Conservation (phyloP, 306 rosid species). For the Trifolium repens region DNA sequence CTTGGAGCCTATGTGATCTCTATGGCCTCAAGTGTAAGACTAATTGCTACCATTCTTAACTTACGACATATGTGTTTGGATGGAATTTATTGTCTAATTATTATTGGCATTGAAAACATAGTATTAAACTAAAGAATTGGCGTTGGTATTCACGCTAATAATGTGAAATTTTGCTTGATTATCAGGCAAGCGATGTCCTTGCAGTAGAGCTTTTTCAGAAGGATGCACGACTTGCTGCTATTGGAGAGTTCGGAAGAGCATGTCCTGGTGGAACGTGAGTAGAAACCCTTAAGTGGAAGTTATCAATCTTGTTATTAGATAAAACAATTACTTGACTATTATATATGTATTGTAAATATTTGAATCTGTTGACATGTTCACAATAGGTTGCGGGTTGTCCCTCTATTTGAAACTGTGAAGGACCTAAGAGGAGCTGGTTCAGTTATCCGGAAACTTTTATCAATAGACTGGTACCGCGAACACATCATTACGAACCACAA, state of each 20-base stretch:
- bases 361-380: conserved; percentile 32
- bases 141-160: not conserved
- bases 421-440: conserved; percentile 93
- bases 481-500: conserved; percentile 80
- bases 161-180: conserved; percentile 38
- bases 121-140: no score
- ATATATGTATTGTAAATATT: conserved; percentile 13
- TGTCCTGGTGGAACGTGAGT: conserved; percentile 95
- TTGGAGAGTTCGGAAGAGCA: conserved; percentile 81
- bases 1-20: conserved; percentile 98
- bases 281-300: conserved; percentile 27
- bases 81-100: not conserved
- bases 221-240: conserved; percentile 85
- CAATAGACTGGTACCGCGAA: conserved; percentile 86
- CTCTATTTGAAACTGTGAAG: conserved; percentile 93
- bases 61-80: not conserved
- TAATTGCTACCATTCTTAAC: conserved; percentile 30
- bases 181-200: conserved; percentile 94
- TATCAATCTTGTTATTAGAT: conserved; percentile 16
- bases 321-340: conserved; percentile 18
- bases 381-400: conserved; percentile 89
- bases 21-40: conserved; percentile 86
- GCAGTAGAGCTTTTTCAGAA: conserved; percentile 97
- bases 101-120: not conserved
- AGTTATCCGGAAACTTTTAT: conserved; percentile 74